Evolutionary conservation across 2,329 filamentous ascomycete genomes (phyloP).

Genomic region (Ophiocordyceps unilateralis): DNA sequence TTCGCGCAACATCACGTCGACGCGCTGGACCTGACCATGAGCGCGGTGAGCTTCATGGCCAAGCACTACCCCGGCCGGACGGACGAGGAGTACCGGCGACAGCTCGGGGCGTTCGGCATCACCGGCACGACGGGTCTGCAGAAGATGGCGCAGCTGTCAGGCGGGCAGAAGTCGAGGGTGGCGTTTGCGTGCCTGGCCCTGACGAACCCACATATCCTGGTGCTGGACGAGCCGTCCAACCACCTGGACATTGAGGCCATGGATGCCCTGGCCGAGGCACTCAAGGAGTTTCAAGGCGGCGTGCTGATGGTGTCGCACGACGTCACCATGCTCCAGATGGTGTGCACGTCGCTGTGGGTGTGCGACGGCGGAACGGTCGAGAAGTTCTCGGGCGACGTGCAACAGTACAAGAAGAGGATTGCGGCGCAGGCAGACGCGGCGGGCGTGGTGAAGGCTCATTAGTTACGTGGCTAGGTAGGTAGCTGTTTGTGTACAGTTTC

Average conservation of each 20-base stretch:
- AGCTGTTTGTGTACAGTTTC: too few relatives aligned
- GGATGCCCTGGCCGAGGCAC: conserved; percentile 77
- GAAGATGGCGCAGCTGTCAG: conserved; percentile 85
- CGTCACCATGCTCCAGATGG: conserved; percentile 93
- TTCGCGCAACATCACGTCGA: conserved; percentile 98
- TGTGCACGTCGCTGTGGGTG: conserved; percentile 90
- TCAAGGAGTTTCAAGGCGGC: conserved; percentile 78
- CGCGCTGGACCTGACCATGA: conserved; percentile 74
- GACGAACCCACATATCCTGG: conserved; percentile 88
- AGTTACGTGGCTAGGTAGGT: too few relatives aligned
- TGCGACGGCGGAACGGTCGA: conserved; percentile 88
- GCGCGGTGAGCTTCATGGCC: conserved; percentile 91
- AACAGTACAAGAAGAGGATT: conserved; percentile 96
- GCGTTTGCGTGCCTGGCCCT: conserved; percentile 93
- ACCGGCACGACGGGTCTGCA: conserved; percentile 94
- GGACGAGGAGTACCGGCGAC: conserved; percentile 91
- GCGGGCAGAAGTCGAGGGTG: conserved; percentile 95
- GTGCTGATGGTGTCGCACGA: conserved; percentile 99
- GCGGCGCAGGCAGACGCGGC: conserved; percentile 72
- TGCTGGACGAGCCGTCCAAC: conserved; percentile 96
- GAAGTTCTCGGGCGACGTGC: conserved; percentile 89
- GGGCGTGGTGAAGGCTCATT: conserved; percentile 62
- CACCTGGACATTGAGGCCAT: conserved; percentile 98
- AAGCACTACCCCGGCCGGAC: conserved; percentile 77
- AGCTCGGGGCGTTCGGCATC: conserved; percentile 76